phyloP scores from a whole-genome alignment of 2,329 filamentous ascomycete genomes.

The Colletotrichum chlorophyti region DNA sequence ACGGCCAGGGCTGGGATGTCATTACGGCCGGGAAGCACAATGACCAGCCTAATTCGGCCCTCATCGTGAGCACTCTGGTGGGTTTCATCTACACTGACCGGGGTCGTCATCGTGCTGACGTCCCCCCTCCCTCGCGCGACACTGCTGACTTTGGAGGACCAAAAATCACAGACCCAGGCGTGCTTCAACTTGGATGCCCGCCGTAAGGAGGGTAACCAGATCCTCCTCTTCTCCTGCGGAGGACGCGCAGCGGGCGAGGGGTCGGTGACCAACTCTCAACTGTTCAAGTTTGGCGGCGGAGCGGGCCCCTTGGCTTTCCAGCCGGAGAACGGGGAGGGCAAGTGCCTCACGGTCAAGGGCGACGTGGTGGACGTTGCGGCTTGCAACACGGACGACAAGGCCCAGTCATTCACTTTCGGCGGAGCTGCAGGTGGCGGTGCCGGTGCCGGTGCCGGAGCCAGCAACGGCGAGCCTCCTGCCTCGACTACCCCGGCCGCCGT shows the following conservation, averaged over 20 bases:
- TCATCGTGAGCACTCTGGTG: slow-evolving; percentile 61
- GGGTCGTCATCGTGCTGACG: too few relatives aligned
- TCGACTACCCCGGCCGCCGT: not conserved
- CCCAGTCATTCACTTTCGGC: slow-evolving; percentile 49
- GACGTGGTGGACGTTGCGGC: slow-evolving; percentile 50
- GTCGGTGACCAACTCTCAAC: slow-evolving; percentile 56
- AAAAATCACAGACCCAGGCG: slow-evolving; percentile 50
- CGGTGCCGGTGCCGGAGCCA: not conserved
- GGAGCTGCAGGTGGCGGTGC: not conserved
- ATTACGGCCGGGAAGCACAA: slow-evolving; percentile 60
- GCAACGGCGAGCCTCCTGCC: not conserved
- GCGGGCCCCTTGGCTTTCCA: slow-evolving; percentile 49
- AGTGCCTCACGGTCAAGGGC: slow-evolving; percentile 54
- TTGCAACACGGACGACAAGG: slow-evolving; percentile 47
- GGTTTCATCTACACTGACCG: slow-evolving; percentile 20
- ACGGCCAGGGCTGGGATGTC: slow-evolving; percentile 54
- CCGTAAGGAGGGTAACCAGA: slow-evolving; percentile 56
- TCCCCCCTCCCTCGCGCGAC: too few relatives aligned
- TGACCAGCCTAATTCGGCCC: slow-evolving; percentile 50
- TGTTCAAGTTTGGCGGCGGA: slow-evolving; percentile 53
- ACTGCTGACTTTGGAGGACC: slow-evolving; percentile 31
- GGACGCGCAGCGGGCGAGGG: slow-evolving; percentile 62
- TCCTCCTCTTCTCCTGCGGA: slow-evolving; percentile 64
- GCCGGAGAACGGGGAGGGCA: slow-evolving; percentile 52
- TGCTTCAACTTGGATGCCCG: slow-evolving; percentile 65